Percentiles rank a stretch among this genome's conserved stretches.
These are phyloP conservation scores for Candida hungchunana DNA, from an alignment of 805 yeast species.

Conservation along the genomic window DNA sequence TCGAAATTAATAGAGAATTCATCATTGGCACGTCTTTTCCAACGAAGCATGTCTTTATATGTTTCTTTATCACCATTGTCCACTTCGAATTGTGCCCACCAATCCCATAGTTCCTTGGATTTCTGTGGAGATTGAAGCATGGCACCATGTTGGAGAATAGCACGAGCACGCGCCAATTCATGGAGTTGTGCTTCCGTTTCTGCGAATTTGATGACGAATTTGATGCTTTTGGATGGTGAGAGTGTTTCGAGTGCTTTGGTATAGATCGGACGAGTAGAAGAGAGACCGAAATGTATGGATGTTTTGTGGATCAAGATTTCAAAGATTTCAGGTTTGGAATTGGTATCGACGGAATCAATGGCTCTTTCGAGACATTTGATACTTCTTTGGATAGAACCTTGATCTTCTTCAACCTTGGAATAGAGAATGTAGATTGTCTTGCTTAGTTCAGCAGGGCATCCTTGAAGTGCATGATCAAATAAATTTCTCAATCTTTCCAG, in stretches of 20 bases:
- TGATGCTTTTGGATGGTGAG: constrained; percentile 38
- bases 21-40: constrained; percentile 40
- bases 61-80: constrained; percentile 65
- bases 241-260: constrained; percentile 47
- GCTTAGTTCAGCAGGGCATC: constrained; percentile 45
- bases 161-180: constrained; percentile 60
- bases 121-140: constrained; percentile 35
- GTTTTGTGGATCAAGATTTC: constrained; percentile 40
- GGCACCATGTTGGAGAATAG: constrained; percentile 52
- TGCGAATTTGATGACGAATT: constrained; percentile 50
- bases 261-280: constrained; percentile 44
- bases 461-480: constrained; percentile 62
- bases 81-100: constrained; percentile 75
- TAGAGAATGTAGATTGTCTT: constrained; percentile 51
- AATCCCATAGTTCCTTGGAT: constrained; percentile 46
- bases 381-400: constrained; percentile 49
- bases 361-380: constrained; percentile 44
- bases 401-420: constrained; percentile 55
- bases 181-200: constrained; percentile 48
- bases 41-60: constrained; percentile 68
- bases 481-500: constrained; percentile 62
- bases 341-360: constrained; percentile 28
- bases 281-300: constrained; percentile 35
- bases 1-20: constrained; percentile 28
- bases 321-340: constrained; percentile 39